Conservation (phyloP, 2,329 filamentous ascomycete species). For the Aspergillus niger region DNA sequence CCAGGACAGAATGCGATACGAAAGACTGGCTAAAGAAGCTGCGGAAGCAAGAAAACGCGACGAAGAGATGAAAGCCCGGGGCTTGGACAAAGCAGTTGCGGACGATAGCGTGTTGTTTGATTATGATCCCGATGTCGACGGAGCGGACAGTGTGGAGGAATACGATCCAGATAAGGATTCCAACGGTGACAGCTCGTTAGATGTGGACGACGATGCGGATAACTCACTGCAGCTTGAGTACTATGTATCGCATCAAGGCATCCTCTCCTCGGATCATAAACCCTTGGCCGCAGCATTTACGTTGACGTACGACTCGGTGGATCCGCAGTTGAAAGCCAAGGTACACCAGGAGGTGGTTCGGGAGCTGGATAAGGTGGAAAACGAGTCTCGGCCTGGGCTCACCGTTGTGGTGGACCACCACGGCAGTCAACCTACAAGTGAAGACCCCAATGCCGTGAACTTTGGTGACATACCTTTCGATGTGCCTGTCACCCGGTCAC, state of each 20-base stretch:
- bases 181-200: conserved; percentile 41
- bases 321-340: conserved; percentile 79
- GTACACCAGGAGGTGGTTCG: conserved; percentile 84
- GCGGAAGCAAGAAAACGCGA: conserved; percentile 71
- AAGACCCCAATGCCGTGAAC: conserved; percentile 63
- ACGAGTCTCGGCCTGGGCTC: conserved; percentile 80
- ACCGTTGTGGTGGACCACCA: conserved; percentile 76
- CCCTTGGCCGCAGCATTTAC: conserved; percentile 82
- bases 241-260: conserved; percentile 85
- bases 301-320: conserved; percentile 81
- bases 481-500: conserved; percentile 62
- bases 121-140: conserved; percentile 82
- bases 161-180: conserved; percentile 59
- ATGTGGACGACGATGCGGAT: conserved; percentile 36
- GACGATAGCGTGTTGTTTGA: conserved; percentile 86
- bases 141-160: conserved; percentile 57
- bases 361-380: conserved; percentile 87
- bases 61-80: conserved; percentile 79
- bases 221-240: conserved; percentile 61
- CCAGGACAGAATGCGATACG: conserved; percentile 67
- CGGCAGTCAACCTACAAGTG: conserved; percentile 38
- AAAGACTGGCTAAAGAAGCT: conserved; percentile 64
- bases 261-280: conserved; percentile 94
- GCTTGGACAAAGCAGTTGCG: conserved; percentile 70
- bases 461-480: conserved; percentile 76